phyloP scores from a whole-genome alignment of 1,284 basidiomycete species.

The Cystobasidium slooffiae region DNA sequence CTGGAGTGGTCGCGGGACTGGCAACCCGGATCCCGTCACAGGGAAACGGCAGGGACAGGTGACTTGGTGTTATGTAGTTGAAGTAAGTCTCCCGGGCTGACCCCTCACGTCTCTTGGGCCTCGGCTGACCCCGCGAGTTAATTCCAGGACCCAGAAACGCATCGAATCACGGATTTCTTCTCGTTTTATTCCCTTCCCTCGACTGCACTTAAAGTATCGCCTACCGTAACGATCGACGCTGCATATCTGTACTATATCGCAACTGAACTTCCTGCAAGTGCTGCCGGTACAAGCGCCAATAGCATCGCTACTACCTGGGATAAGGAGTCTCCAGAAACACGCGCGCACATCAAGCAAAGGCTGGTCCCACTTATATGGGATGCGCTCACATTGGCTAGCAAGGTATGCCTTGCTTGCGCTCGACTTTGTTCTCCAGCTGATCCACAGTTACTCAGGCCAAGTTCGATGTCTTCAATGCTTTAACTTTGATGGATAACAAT shows the following conservation, averaged over 20 bases:
- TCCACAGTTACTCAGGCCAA: constrained; percentile 61
- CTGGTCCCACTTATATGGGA: constrained; percentile 68
- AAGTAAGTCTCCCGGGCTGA: constrained; percentile 63
- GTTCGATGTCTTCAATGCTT: constrained; percentile 95
- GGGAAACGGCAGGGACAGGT: constrained; percentile 66
- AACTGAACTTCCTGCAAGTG: constrained; percentile 55
- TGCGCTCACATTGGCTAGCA: constrained; percentile 50
- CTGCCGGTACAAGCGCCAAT: constrained; percentile 15
- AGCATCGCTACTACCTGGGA: constrained; percentile 50
- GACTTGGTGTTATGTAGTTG: constrained; percentile 94
- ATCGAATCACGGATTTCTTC: constrained; percentile 90
- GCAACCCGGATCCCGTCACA: constrained; percentile 60
- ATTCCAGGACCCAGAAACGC: constrained; percentile 73
- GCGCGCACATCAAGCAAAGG: constrained; percentile 69
- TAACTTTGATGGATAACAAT: constrained; percentile 93
- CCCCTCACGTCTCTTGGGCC: not conserved
- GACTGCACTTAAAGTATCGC: constrained; percentile 71
- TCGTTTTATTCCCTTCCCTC: constrained; percentile 97
- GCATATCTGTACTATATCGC: constrained; percentile 95
- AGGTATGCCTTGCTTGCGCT: constrained; percentile 43
- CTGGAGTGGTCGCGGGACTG: constrained; percentile 77
- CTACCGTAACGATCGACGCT: constrained; percentile 68
- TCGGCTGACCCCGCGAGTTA: not conserved
- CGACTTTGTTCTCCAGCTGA: not conserved
- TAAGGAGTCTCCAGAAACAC: constrained; percentile 65